Evolutionary conservation across 2,329 filamentous ascomycete species (phyloP), one percentile per base, ranked within the genome.

Genomic region (Cladorrhinum sp.): DNA sequence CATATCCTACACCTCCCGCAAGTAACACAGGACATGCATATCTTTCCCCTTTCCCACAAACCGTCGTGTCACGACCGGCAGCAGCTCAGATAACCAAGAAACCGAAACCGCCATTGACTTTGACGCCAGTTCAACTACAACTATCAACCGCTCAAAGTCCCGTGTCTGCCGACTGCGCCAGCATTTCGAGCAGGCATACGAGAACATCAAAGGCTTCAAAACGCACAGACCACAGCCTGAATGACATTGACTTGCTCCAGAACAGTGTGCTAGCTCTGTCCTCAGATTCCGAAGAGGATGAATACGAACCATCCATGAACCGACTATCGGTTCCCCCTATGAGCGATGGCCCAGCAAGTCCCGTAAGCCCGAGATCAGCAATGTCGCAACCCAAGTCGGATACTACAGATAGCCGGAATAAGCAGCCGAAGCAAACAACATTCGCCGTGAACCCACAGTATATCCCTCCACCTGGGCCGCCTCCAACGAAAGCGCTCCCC

Each of bases 211-310:
- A 79, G 65, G 78, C 79, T 0, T 84, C 82, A 0, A 80, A 75
- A 60, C 77, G 75, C 16, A 82, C 81, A 0, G 74, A 75, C 9
- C 76, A 69, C 27, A 83, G 81, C 65, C 71, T 83, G 16, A 70
- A 77, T 6, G 79, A 80, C 36, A 75, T 80, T 1, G 82, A 86
- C 62, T 73, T 85, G 5, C 76, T 82, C 48, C 77, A 82, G 55
- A 83, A 77, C 61, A 85, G 83, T 62, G 77, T 86, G 1, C 71
- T 86, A 13, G 81, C 82, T 1, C 75, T 86, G 1, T 85, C 82
- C 1, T 85, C 83, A 0, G 82, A 85, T 62, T 85, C 82, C 0
- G 83, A 85, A 59, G 81, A 81, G 25, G 76, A 73, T 24, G 67
- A 68, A 6, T 74, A 74, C 9, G 65, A 71, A 2, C 67, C 68